These are phyloP conservation scores for Phytophthora melonis DNA, from an alignment of 352 stramenopile genomes.

Conservation along the genomic window DNA sequence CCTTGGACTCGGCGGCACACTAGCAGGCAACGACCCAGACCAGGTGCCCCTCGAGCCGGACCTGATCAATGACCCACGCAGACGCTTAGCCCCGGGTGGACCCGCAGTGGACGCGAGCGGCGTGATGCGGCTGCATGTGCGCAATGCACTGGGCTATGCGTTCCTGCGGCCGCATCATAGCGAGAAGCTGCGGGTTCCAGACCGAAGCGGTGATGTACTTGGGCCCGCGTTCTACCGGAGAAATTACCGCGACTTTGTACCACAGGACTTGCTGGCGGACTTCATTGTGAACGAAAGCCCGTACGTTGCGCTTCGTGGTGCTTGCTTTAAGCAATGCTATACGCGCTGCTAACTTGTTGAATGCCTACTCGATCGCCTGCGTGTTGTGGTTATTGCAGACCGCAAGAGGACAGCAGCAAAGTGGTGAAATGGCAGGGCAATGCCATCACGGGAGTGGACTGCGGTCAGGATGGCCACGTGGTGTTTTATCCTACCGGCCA, in stretches of 20 bases:
- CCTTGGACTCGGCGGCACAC: constrained; percentile 57
- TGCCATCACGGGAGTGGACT: constrained; percentile 54
- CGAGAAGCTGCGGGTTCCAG: constrained; percentile 32
- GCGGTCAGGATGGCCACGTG: constrained; percentile 45
- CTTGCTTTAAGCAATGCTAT: not conserved
- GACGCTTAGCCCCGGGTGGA: constrained; percentile 31
- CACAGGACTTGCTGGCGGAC: constrained; percentile 51
- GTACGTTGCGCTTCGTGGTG: constrained; percentile 34
- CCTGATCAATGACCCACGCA: constrained; percentile 62
- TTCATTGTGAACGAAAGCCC: constrained; percentile 43
- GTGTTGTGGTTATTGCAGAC: constrained; percentile 18
- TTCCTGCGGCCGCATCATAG: constrained; percentile 62
- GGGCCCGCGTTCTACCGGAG: constrained; percentile 46
- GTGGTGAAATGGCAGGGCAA: constrained; percentile 76
- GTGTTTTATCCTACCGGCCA: constrained; percentile 77
- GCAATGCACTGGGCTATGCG: constrained; percentile 62
- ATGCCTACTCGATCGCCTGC: not conserved
- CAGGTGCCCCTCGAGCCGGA: constrained; percentile 55
- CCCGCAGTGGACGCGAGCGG: constrained; percentile 60
- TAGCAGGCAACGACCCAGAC: constrained; percentile 58
- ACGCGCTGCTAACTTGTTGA: not conserved
- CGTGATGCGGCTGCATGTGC: constrained; percentile 58
- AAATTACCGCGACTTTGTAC: constrained; percentile 58
- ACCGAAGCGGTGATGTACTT: not conserved
- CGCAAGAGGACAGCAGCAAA: constrained; percentile 29